Evolutionary conservation across 192 early-diverging fungal genomes (phyloP).

Genomic region (Funneliformis mosseae): DNA sequence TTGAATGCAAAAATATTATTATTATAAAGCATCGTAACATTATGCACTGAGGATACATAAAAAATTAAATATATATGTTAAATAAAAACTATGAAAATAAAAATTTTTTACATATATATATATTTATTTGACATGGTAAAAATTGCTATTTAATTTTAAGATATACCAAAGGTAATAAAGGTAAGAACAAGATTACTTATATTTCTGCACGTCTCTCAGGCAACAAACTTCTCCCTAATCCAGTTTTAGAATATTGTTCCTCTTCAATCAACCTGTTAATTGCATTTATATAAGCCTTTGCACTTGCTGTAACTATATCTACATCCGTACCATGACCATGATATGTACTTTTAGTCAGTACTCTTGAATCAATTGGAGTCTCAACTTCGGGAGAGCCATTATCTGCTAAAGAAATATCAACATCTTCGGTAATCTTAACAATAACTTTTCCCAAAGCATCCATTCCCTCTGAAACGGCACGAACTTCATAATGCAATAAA

Average conservation of each 20-base stretch:
- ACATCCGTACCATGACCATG: conserved; percentile 78
- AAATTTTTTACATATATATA: too few relatives aligned
- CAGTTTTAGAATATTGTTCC: conserved; percentile 29
- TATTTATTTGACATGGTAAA: too few relatives aligned
- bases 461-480: conserved; percentile 82
- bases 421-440: conserved; percentile 62
- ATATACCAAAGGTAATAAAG: too few relatives aligned
- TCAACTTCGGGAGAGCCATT: conserved; percentile 52
- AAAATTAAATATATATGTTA: too few relatives aligned
- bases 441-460: conserved; percentile 88
- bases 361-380: conserved; percentile 11
- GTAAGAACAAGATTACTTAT: neutral
- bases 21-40: too few relatives aligned
- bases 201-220: conserved; percentile 33
- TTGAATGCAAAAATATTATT: too few relatives aligned
- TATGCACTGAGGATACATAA: too few relatives aligned
- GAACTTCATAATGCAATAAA: conserved; percentile 85
- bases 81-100: too few relatives aligned
- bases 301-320: conserved; percentile 85
- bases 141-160: too few relatives aligned
- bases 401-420: conserved; percentile 16
- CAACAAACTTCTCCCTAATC: conserved; percentile 26
- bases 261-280: conserved; percentile 68
- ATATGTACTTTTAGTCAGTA: conserved; percentile 55
- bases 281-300: conserved; percentile 88